Conservation (phyloP, 2,329 filamentous ascomycete species). For the Microdochium trichocladiopsis region DNA sequence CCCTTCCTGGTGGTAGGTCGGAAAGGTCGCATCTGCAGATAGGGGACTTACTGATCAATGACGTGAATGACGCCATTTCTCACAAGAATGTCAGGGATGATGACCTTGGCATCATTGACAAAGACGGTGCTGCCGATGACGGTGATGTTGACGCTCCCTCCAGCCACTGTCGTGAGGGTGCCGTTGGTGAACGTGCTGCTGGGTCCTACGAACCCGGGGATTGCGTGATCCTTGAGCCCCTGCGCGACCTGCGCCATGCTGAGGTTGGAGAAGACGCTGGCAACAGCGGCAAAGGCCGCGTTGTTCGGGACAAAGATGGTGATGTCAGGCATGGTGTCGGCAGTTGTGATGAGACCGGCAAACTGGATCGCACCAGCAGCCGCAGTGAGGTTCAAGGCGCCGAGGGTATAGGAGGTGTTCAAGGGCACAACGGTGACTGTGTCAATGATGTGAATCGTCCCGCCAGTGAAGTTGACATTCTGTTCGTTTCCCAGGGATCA, state of each 20-base stretch:
- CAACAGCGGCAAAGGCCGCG: constrained; percentile 50
- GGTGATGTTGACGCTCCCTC: constrained; percentile 37
- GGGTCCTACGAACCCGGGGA: constrained; percentile 50
- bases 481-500: no score
- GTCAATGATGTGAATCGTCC: constrained; percentile 47
- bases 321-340: constrained; percentile 36
- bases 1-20: background rate
- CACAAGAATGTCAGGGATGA: constrained; percentile 39
- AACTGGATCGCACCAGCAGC: constrained; percentile 36
- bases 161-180: constrained; percentile 24
- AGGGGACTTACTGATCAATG: constrained; percentile 41
- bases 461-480: constrained; percentile 47
- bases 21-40: no score
- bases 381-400: constrained; percentile 34
- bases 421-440: constrained; percentile 36
- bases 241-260: constrained; percentile 35
- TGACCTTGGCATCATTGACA: constrained; percentile 42
- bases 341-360: constrained; percentile 30
- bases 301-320: constrained; percentile 62
- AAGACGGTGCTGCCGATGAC: constrained; percentile 32
- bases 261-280: constrained; percentile 40
- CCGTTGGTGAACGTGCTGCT: constrained; percentile 25
- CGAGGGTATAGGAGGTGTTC: constrained; percentile 31
- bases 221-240: constrained; percentile 58
- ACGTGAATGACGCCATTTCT: constrained; percentile 52